These are phyloP conservation scores for Solanum pinnatisectum DNA, from an alignment of 257 asterid genomes.

Conservation along the genomic window DNA sequence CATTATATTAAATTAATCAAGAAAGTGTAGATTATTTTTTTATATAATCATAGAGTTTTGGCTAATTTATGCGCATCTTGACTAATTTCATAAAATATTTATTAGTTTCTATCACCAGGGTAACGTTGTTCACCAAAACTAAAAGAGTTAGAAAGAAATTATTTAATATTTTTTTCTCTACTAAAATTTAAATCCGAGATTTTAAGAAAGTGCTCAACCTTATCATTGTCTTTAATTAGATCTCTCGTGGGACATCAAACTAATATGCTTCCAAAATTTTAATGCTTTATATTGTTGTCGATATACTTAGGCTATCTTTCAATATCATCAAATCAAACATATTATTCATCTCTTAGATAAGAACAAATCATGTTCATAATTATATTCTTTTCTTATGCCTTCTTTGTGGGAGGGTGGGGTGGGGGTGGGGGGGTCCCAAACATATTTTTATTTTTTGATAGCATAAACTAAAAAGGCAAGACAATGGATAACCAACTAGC, in stretches of 20 bases:
- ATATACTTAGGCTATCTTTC: not conserved
- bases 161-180: too few species aligned
- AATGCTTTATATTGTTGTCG: not conserved
- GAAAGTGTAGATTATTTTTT: not conserved
- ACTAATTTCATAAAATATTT: too few species aligned
- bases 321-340: not conserved
- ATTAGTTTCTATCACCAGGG: too few species aligned
- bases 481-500: not conserved
- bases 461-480: not conserved
- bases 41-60: too few species aligned
- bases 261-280: not conserved
- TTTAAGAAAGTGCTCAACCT: too few species aligned
- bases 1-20: not conserved
- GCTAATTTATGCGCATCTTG: too few species aligned
- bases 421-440: not conserved
- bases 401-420: not conserved
- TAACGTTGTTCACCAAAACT: too few species aligned
- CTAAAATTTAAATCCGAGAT: too few species aligned
- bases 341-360: not conserved
- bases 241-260: not conserved
- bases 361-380: not conserved
- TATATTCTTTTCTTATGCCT: not conserved
- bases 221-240: not conserved
- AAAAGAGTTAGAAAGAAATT: too few species aligned
- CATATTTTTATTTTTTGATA: not conserved